Percentiles rank a stretch among this genome's conserved stretches.
Evolutionary conservation across 2,329 filamentous ascomycete genomes (phyloP).

Genomic region (Aspergillus ustus): DNA sequence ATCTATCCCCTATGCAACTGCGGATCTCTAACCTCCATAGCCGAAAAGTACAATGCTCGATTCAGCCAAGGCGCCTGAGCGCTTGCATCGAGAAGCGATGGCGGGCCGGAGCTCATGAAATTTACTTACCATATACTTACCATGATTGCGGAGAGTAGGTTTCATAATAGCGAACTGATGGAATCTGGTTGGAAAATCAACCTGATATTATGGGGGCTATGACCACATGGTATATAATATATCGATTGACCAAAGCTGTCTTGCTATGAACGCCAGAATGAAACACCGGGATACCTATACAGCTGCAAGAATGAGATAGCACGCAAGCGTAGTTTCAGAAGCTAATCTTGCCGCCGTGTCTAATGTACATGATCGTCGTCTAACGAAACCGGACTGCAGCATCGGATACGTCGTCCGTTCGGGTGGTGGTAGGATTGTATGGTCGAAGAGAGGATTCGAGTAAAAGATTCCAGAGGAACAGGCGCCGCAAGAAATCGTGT

Average conservation of each 20-base stretch:
- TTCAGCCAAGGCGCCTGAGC: slow-evolving; percentile 29
- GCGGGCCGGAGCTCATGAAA: not conserved
- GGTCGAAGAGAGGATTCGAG: slow-evolving; percentile 1
- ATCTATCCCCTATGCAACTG: not conserved
- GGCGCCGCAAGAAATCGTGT: not conserved
- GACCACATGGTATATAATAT: slow-evolving; percentile 21
- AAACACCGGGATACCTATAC: slow-evolving; percentile 28
- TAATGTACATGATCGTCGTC: slow-evolving; percentile 33
- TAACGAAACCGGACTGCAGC: slow-evolving; percentile 9
- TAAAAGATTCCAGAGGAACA: not conserved
- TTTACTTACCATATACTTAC: not conserved
- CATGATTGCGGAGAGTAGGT: not conserved
- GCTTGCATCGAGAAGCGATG: no score
- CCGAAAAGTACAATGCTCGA: slow-evolving; percentile 37
- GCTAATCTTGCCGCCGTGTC: slow-evolving; percentile 20
- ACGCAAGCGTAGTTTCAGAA: not conserved
- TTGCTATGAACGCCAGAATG: slow-evolving; percentile 33
- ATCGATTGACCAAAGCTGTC: slow-evolving; percentile 32
- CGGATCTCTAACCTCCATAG: slow-evolving; percentile 26
- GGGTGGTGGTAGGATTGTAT: not conserved
- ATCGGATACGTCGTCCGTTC: not conserved
- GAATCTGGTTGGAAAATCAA: not conserved
- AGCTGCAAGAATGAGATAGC: slow-evolving; percentile 17
- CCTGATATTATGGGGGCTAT: slow-evolving; percentile 7
- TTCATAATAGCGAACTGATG: not conserved